Conservation (phyloP, 169 alveolate species). For the Theileria sp. region DNA sequence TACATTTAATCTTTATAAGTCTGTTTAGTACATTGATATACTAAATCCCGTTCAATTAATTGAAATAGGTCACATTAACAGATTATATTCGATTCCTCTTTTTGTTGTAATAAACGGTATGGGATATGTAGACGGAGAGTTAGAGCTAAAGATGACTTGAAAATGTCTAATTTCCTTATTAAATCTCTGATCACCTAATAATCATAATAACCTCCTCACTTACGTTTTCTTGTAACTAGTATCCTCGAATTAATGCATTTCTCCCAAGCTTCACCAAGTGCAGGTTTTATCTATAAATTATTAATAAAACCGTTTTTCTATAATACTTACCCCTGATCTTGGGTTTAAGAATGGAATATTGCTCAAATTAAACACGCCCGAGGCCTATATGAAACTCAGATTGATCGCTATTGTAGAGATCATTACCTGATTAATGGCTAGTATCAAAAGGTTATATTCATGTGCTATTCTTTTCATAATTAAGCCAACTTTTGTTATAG, state of each 20-base stretch:
- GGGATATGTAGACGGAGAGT: constrained; percentile 35
- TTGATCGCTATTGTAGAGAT: background rate
- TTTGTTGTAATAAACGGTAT: constrained; percentile 29
- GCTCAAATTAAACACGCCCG: background rate
- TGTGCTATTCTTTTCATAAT: constrained; percentile 43
- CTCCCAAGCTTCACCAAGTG: constrained; percentile 60
- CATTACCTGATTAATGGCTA: constrained; percentile 48
- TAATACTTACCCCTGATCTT: constrained; percentile 2
- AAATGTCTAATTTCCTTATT: constrained; percentile 21
- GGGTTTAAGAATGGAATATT: constrained; percentile 16
- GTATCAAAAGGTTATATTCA: constrained; percentile 24
- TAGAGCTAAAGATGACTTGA: constrained; percentile 40
- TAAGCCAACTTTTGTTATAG: constrained; percentile 20
- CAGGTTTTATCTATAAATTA: constrained; percentile 32
- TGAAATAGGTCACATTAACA: background rate
- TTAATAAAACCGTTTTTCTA: background rate
- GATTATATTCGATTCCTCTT: constrained; percentile 30
- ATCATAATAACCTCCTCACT: background rate
- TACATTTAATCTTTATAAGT: background rate
- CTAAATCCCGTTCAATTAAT: background rate
- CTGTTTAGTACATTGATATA: background rate
- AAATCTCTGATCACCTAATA: constrained; percentile 3
- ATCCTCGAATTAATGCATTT: constrained; percentile 37
- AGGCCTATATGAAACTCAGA: background rate
- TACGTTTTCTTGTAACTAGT: constrained; percentile 11